A percentile compares a stretch with the other conserved stretches of the same genome.
phyloP scores from a whole-genome alignment of 768 basidiomycete genomes.

The Pisolithus microcarpus region DNA sequence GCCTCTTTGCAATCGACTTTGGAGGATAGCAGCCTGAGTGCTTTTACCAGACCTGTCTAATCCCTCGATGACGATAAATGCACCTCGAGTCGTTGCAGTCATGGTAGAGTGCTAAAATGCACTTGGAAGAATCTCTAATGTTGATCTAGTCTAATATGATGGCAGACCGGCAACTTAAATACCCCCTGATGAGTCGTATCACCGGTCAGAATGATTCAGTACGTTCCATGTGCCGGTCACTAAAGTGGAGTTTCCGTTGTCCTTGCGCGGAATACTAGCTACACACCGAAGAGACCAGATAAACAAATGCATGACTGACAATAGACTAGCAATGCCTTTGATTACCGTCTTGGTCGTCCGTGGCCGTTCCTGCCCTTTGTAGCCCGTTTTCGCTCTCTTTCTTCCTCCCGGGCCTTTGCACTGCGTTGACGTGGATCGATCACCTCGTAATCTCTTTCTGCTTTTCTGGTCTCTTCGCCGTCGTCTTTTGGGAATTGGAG shows the following conservation, averaged over 20 bases:
- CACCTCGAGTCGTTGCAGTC: conserved; percentile 38
- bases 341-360: conserved; percentile 18
- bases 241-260: too few species aligned
- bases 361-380: conserved; percentile 17
- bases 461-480: conserved; percentile 66
- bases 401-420: conserved; percentile 72
- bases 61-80: conserved; percentile 92
- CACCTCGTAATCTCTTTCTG: conserved; percentile 82
- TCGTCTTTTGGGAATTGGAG: conserved; percentile 76
- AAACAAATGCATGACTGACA: too few species aligned
- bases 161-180: too few species aligned
- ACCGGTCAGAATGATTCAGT: too few species aligned
- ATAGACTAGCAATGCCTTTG: too few species aligned
- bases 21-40: conserved; percentile 69
- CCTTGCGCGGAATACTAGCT: too few species aligned
- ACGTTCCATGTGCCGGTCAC: too few species aligned
- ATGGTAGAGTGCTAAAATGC: background rate
- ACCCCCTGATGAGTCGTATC: too few species aligned
- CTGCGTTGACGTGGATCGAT: conserved; percentile 75
- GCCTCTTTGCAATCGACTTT: conserved; percentile 40
- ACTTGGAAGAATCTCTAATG: too few species aligned
- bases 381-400: conserved; percentile 53
- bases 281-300: too few species aligned
- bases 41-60: conserved; percentile 95
- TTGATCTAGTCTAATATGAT: too few species aligned